These are phyloP conservation scores for Sordariomycetes sp. DNA, from an alignment of 2,329 filamentous ascomycete species.

Conservation along the genomic window DNA sequence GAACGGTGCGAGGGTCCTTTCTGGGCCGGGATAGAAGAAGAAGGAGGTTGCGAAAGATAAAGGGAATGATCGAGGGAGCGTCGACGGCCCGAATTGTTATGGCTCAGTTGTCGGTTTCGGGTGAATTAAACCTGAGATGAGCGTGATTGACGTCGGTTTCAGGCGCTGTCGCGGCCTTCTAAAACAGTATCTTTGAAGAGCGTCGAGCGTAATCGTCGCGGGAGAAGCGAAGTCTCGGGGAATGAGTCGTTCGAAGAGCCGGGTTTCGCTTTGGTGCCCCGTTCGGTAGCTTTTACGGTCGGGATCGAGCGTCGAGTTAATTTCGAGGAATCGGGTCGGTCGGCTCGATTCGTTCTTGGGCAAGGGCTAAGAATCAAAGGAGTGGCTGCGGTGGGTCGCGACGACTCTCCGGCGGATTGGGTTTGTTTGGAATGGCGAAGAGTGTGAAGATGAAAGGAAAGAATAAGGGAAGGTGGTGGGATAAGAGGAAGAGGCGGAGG, in stretches of 20 bases:
- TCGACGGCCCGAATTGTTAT: not conserved
- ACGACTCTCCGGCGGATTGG: not conserved
- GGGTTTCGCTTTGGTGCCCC: not conserved
- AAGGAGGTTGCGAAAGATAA: not conserved
- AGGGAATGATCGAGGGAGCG: not conserved
- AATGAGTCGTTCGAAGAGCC: not conserved
- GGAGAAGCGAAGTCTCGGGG: conserved; percentile 1
- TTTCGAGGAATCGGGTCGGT: not conserved
- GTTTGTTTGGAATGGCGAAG: not conserved
- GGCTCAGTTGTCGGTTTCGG: not conserved
- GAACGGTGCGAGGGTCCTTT: conserved; percentile 13
- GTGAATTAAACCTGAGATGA: not conserved
- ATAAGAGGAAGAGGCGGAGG: not conserved
- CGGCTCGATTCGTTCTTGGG: not conserved
- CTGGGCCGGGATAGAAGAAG: not conserved
- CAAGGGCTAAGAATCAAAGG: not conserved
- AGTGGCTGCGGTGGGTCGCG: not conserved
- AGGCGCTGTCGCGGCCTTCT: conserved; percentile 4
- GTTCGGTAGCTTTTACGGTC: not conserved
- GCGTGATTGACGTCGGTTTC: conserved; percentile 4
- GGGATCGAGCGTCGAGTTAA: not conserved
- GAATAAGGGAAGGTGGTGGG: not conserved
- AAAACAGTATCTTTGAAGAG: not conserved
- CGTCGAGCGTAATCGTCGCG: not conserved
- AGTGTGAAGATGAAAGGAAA: not conserved